These are phyloP conservation scores for Cryphonectria nitschkei DNA, from an alignment of 2,329 filamentous ascomycete genomes.

Conservation along the genomic window DNA sequence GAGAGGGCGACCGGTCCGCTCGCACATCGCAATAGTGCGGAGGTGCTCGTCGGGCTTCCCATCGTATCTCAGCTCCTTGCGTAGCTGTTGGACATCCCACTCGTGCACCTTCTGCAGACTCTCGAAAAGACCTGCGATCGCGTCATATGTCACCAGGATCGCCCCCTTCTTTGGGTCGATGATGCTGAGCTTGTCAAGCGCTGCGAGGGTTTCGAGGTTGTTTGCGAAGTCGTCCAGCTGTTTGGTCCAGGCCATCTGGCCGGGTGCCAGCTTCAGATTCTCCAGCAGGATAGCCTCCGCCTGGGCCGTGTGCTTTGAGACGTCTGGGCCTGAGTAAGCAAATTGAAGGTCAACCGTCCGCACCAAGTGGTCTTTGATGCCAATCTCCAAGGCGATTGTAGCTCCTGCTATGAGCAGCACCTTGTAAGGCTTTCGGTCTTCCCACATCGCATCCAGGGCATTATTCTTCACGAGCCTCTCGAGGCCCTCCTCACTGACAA, in stretches of 20 bases:
- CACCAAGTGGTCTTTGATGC: conserved; percentile 64
- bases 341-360: conserved; percentile 66
- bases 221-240: conserved; percentile 70
- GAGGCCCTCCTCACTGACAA: conserved; percentile 76
- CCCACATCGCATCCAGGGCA: conserved; percentile 68
- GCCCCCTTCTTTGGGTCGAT: conserved; percentile 44
- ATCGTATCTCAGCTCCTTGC: conserved; percentile 50
- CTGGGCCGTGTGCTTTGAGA: conserved; percentile 62
- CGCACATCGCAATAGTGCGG: conserved; percentile 66
- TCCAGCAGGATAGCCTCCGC: conserved; percentile 68
- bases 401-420: conserved; percentile 66
- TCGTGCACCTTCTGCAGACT: conserved; percentile 71
- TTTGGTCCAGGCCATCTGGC: conserved; percentile 69
- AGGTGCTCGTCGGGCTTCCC: conserved; percentile 53
- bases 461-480: conserved; percentile 69
- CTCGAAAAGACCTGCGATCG: conserved; percentile 72
- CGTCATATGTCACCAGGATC: conserved; percentile 76
- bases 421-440: conserved; percentile 53
- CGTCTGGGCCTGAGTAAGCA: conserved; percentile 60
- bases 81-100: conserved; percentile 67
- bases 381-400: conserved; percentile 64
- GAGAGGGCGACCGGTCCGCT: conserved; percentile 68
- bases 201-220: conserved; percentile 72
- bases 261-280: conserved; percentile 63
- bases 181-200: conserved; percentile 72